Evolutionary conservation across 129 eudicot species (phyloP), one percentile per base, ranked within the genome.

Genomic region (Silybum marianum): DNA sequence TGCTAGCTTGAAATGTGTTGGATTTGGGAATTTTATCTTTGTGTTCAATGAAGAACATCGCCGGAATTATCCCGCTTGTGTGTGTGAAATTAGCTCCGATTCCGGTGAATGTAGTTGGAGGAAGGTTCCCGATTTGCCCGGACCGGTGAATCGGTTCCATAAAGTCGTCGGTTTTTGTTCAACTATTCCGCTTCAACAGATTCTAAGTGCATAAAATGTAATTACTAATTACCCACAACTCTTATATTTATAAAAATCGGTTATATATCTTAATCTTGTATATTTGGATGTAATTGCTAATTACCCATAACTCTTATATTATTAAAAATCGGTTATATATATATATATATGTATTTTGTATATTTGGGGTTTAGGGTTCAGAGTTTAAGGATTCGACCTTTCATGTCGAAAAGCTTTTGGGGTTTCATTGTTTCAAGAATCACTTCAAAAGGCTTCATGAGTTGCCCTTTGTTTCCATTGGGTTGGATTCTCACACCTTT

Each of bases 1-100:
- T 40, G 88, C 83, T 3, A 83, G 91, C 78, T 83, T 91, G 85
- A 88, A 87, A 76, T 91, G 92, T 81, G 88, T 87, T 16, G 96
- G 92, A n/a, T 73, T 83, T 63, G 92, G 89, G 78, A 60, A 76
- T 69, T 81, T 80, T 30, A 68, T 90, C 2, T 90, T 82, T 66
- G 89, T 90, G 74, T 90, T 80, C 28, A 88, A 86, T 16, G 92
- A 88, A 72, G 90, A 87, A 51, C 79, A 85, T 67, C 82, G 83
- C 11, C 44, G 79, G 83, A 88, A 81, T 74, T 86, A 82, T 4
- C 85, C 90, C 0, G 86, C 89, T 28, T 90, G 95, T 72, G 87
- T 88, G 32, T 90, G 95, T 72, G 90, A 88, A 81, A 80, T 88
- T 30, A 34, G 83, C 12, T 16, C 75, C 10, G 78, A 30, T 51